phyloP scores from a whole-genome alignment of 1,284 basidiomycete species.

The Leccinum pseudoinsigne region DNA sequence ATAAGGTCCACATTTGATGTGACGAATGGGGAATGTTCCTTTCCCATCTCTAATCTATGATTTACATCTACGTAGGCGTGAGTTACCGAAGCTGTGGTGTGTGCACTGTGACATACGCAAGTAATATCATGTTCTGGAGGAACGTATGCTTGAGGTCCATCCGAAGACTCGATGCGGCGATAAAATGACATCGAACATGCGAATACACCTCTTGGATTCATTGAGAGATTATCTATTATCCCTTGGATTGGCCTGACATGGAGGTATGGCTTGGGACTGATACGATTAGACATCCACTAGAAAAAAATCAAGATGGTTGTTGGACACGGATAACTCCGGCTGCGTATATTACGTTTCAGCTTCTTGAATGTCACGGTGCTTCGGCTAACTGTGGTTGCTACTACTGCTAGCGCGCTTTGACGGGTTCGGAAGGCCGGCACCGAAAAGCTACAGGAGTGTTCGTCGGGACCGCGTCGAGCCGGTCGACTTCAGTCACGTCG shows the following conservation, averaged over 20 bases:
- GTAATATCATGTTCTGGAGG: neutral
- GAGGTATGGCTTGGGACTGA: no score
- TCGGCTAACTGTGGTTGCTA: neutral
- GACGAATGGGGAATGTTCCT: conserved; percentile 1
- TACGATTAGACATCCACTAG: no score
- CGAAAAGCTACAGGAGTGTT: neutral
- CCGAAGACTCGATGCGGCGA: neutral
- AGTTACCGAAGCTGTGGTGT: no score
- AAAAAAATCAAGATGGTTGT: no score
- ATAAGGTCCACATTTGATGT: conserved; percentile 3
- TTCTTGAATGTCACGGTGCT: neutral
- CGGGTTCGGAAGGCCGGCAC: neutral
- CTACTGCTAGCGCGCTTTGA: neutral
- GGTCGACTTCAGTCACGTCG: neutral
- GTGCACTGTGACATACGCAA: no score
- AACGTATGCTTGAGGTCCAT: neutral
- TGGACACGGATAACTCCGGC: neutral
- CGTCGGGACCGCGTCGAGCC: neutral
- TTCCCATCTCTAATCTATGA: conserved; percentile 9
- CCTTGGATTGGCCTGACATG: neutral
- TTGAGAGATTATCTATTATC: neutral
- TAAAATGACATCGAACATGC: neutral
- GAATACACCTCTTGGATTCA: neutral
- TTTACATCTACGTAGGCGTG: neutral
- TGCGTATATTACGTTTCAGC: neutral